Conservation (phyloP, 192 early-diverging fungal genomes). For the Piromyces sp. region DNA sequence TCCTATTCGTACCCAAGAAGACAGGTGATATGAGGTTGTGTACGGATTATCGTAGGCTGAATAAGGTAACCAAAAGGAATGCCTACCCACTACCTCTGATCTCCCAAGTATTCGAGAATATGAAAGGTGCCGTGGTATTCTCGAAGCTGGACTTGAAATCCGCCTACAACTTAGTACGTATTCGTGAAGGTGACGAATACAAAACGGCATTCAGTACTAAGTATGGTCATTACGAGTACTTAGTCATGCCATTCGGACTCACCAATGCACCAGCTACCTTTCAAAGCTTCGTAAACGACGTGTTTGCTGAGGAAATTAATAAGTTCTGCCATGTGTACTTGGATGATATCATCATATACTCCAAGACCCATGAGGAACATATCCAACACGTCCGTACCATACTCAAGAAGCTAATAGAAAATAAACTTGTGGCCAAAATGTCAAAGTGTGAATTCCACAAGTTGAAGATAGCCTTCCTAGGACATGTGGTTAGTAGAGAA, state of each 20-base stretch:
- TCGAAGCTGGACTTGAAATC: constrained; percentile 1
- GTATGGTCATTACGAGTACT: constrained; percentile 12
- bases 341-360: constrained; percentile 5
- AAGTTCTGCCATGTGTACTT: neutral
- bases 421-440: constrained; percentile 13
- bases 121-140: neutral
- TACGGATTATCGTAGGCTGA: too few relatives aligned
- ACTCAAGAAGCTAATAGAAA: constrained; percentile 7
- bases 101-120: too few relatives aligned
- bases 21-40: too few relatives aligned
- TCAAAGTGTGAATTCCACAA: constrained; percentile 15
- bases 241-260: too few relatives aligned
- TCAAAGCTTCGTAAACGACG: constrained; percentile 17
- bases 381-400: constrained; percentile 4
- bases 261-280: constrained; percentile 18
- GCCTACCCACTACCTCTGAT: too few relatives aligned
- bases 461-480: constrained; percentile 1
- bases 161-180: constrained; percentile 1
- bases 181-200: constrained; percentile 1
- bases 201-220: constrained; percentile 15
- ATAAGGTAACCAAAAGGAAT: too few relatives aligned
- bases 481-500: constrained; percentile 12
- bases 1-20: too few relatives aligned
- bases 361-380: constrained; percentile 2
- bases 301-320: constrained; percentile 7